Evolutionary conservation across 1,284 basidiomycete genomes (phyloP), one percentile per base, ranked within the genome.

Genomic region (Ceratorhiza oryzae-sativae): DNA sequence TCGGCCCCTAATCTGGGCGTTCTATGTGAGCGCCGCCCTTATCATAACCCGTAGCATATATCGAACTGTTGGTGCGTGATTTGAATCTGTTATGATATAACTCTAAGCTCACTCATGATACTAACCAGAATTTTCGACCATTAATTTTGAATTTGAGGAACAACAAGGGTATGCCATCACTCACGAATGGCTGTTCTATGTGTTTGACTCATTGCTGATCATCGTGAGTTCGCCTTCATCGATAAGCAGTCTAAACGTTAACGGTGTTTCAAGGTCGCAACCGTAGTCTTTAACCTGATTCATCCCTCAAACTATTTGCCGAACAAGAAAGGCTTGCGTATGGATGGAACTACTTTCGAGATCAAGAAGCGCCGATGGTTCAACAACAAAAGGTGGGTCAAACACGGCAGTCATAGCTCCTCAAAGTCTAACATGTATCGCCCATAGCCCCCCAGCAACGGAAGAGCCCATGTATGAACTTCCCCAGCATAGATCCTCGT

Each of bases 131-230:
- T 75, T 75, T 45, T 62, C 62, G 1, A 71, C 73, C 12, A 73
- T 75, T 42, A 61, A 68, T 15, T 75, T 75, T 41, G 42, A 59
- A 3, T 41, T 53, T 18, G 55, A 65, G 15, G 55, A 56, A n/a
- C 67, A 60, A 49, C 62, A 71, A 56, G 75, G 75, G 8, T 75
- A 75, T 36, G 45, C 70, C 39, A 60, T 73, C n/a, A 73, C 65
- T 15, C 73, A 75, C 55, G 75, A 75, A 20, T 75, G 75, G 75
- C 53, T 70, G 18, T 62, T 75, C 59, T 75, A 74, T 32, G 71
- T 74, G 9, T 72, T 74, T 39, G 75, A 75, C 39, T 61, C 75
- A 10, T 6, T 75, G 23, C 53, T 70, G 12, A 65, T 75, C 39
- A 46, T 74, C 46, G 72, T 75, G 41, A 72, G 72, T 73, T 34